Base-by-base conservation (phyloP, 306 rosid genomes). In the Rosa rugosa region DNA sequence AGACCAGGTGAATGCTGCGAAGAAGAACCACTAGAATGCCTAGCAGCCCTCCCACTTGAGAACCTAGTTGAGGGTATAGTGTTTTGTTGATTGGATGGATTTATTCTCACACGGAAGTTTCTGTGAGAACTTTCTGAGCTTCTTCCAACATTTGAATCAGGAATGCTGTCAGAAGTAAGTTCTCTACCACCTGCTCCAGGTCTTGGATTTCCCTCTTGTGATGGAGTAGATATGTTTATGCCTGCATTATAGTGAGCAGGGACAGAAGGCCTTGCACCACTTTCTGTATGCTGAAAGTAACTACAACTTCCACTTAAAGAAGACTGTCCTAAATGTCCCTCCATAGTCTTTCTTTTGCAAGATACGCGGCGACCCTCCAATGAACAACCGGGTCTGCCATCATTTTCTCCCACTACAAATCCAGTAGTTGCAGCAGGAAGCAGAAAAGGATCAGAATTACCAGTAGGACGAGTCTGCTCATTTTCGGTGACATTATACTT, bases 321-420 rank as follows among this genome's bases (percentile, higher is more conserved):
- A 73, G 97, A 89, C 75, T 88, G 97, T 72, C 93, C 94, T 72
- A 80, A 81, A 78, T 23, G 80, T 67, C 89, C 92, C 82, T 96
- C 99, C 75, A 84, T 82, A 41, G 97, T 82, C 88, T 96, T 96
- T 84, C 99, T 83, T 84, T 96, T 96, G 83, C 93, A 84, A 60
- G 97, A 89, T 47, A 86, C 82, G 40, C 90, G 97, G 5, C 91
- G 92, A 34, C 91, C 83, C 73, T 93, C 98, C 68, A 87, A 22
- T 73, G 98, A 89, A 86, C 87, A 72, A 70, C 93, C 88, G 46
- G 90, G 87, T 87, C 97, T 86, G 49, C 89, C 86, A 78, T 88
- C 91, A 70, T 77, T 86, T 71, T 85, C 85, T 62, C 85, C 91
- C 31, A 84, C 80, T 64, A 82, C 80, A 81, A 85, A 79, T 80